Conservation (phyloP, 2,329 filamentous ascomycete genomes). For the Exophiala viscosa region DNA sequence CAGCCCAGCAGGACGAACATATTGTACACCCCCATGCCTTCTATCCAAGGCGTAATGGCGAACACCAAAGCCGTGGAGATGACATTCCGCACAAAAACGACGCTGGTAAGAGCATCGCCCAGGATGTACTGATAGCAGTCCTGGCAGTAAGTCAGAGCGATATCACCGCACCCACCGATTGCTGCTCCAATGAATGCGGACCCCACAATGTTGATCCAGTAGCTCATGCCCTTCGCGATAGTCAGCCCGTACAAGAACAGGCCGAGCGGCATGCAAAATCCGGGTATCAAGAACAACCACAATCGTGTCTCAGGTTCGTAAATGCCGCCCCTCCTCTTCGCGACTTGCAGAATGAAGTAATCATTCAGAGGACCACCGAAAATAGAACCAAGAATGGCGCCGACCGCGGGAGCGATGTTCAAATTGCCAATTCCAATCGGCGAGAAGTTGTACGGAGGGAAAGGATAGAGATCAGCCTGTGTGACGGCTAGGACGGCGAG, state of each 20-base stretch:
- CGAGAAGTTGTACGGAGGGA: constrained; percentile 34
- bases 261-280: constrained; percentile 33
- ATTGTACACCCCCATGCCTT: constrained; percentile 37
- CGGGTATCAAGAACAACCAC: constrained; percentile 36
- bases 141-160: constrained; percentile 31
- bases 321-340: constrained; percentile 44
- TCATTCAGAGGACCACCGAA: constrained; percentile 42
- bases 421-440: constrained; percentile 33
- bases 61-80: constrained; percentile 47
- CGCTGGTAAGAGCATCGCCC: constrained; percentile 44
- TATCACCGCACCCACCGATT: constrained; percentile 28
- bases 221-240: constrained; percentile 33
- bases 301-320: constrained; percentile 51
- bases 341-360: constrained; percentile 39
- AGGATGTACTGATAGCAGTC: constrained; percentile 40
- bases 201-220: constrained; percentile 31
- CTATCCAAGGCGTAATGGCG: constrained; percentile 42
- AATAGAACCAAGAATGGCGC: constrained; percentile 38
- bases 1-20: constrained; percentile 41
- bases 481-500: constrained; percentile 34
- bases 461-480: constrained; percentile 36
- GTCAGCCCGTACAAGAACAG: constrained; percentile 41
- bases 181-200: constrained; percentile 38
- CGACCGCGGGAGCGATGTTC: constrained; percentile 37
- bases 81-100: constrained; percentile 46